Percentiles rank a stretch among this genome's conserved stretches.
phyloP scores from a whole-genome alignment of 208 protist species.

The Crithidia sp. region DNA sequence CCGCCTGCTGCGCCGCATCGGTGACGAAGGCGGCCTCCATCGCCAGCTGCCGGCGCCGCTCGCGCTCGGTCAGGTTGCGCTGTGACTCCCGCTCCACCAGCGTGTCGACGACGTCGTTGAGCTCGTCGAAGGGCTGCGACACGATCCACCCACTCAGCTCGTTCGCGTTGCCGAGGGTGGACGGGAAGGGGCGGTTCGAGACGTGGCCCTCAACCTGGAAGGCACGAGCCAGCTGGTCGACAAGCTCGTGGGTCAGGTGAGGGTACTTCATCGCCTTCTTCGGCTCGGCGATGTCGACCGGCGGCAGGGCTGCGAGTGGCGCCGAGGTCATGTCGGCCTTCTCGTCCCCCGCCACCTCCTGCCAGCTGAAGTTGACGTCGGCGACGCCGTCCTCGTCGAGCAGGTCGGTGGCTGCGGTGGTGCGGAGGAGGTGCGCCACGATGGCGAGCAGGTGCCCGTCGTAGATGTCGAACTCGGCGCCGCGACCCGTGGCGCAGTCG shows the following conservation, averaged over 20 bases:
- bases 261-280: slow-evolving; percentile 51
- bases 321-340: slow-evolving; percentile 28
- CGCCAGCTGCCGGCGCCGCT: slow-evolving; percentile 50
- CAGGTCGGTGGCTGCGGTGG: slow-evolving; percentile 45
- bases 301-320: slow-evolving; percentile 56
- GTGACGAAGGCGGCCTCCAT: slow-evolving; percentile 74
- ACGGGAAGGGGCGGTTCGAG: slow-evolving; percentile 52
- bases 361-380: slow-evolving; percentile 60
- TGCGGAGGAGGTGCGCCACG: slow-evolving; percentile 55
- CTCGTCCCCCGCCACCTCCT: slow-evolving; percentile 40
- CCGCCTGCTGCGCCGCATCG: slow-evolving; percentile 79
- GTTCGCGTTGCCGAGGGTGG: slow-evolving; percentile 75
- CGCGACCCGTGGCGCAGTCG: slow-evolving; percentile 47
- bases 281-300: slow-evolving; percentile 29
- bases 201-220: slow-evolving; percentile 57
- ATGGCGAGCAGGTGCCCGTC: slow-evolving; percentile 76
- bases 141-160: slow-evolving; percentile 78
- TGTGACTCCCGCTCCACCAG: slow-evolving; percentile 56
- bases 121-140: slow-evolving; percentile 70
- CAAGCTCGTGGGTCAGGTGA: slow-evolving; percentile 77
- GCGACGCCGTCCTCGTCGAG: slow-evolving; percentile 62
- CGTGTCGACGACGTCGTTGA: slow-evolving; percentile 83
- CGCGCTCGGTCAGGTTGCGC: slow-evolving; percentile 68
- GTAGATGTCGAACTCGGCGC: slow-evolving; percentile 78
- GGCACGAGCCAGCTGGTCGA: slow-evolving; percentile 66